Percentiles rank a stretch among this genome's conserved stretches.
Evolutionary conservation across 257 asterid genomes (phyloP).

Genomic region (Datura wrightii): DNA sequence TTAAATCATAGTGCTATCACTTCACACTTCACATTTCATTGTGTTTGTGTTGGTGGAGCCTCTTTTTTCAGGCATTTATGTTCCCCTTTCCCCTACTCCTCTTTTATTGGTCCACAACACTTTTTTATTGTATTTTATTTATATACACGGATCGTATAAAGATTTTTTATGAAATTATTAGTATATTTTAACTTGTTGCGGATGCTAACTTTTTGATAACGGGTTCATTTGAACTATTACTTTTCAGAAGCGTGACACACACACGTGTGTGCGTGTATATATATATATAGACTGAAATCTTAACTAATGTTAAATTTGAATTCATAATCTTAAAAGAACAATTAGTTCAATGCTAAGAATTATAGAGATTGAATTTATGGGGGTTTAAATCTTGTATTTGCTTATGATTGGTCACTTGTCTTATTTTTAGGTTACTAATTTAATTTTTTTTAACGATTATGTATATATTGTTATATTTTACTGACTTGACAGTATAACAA

Average conservation of each 20-base stretch:
- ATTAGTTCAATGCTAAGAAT: background rate
- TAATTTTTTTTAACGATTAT: rapidly evolving
- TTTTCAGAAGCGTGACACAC: background rate
- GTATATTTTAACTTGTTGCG: background rate
- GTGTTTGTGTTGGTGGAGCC: background rate
- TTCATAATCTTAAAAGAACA: background rate
- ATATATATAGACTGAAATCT: background rate
- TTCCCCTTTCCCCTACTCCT: background rate
- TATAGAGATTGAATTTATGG: background rate
- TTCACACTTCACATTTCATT: background rate
- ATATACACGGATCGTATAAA: background rate
- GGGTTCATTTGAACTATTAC: background rate
- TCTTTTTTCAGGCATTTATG: background rate
- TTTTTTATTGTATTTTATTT: background rate
- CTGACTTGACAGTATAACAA: background rate
- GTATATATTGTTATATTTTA: background rate
- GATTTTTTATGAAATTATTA: background rate
- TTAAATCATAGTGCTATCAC: conserved; percentile 19
- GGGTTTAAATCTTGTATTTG: background rate
- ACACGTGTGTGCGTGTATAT: too few relatives aligned
- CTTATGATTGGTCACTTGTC: background rate
- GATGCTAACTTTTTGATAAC: background rate
- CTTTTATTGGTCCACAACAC: background rate
- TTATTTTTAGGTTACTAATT: background rate
- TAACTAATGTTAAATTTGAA: background rate